Evolutionary conservation across 768 basidiomycete genomes (phyloP), one percentile per base, ranked within the genome.

Genomic region (Cyathus striatus): DNA sequence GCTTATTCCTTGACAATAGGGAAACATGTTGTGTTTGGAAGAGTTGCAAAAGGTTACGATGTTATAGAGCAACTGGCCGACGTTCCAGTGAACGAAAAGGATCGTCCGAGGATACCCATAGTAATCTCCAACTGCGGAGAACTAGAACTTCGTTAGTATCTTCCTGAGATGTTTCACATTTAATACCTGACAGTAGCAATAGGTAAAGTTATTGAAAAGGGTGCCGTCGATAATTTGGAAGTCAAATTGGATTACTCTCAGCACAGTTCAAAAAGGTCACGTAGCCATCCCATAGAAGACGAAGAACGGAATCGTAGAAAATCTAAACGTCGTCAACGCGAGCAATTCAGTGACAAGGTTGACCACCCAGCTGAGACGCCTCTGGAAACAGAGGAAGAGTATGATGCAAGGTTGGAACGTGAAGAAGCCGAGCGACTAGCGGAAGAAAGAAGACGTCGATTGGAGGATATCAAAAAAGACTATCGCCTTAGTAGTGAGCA

Each of bases 71-170:
- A 65, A 50, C 70, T 93, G 22, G 74, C 74, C 2, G 69, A 78
- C 34, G 69, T 91, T 17, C 71, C 80, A 5, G 81, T 81, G 10
- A 90, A 91, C 56, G 77, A 72, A 27, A 88, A 87, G 59, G 81
- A 90, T 54, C 72, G 84, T 3, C 92, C 91, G 0, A 57, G 73
- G 4, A 65, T 70, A 1, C 81, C 83, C 1, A 78, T 94, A 9
- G 63, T 75, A 7, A 79, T 95, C 48, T 62, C 72, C 3, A 88
- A 83, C 57, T 90, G 87, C 42, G 92, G 92, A 9, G 92, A 95
- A 57, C 79, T 95, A 26, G 85, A 90, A 58, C 72, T 90, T 9
- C 76, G 75, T 43, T 75, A 73, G 20, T 18, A 3, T 37, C 14
- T n/a, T 37, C 35, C 35, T 2, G 13, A n/a, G 35, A 12, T 20